Percentiles rank a stretch among this genome's conserved stretches.
Evolutionary conservation across 108 stramenopile genomes (phyloP).

Genomic region (Asterionellopsis glacialis): DNA sequence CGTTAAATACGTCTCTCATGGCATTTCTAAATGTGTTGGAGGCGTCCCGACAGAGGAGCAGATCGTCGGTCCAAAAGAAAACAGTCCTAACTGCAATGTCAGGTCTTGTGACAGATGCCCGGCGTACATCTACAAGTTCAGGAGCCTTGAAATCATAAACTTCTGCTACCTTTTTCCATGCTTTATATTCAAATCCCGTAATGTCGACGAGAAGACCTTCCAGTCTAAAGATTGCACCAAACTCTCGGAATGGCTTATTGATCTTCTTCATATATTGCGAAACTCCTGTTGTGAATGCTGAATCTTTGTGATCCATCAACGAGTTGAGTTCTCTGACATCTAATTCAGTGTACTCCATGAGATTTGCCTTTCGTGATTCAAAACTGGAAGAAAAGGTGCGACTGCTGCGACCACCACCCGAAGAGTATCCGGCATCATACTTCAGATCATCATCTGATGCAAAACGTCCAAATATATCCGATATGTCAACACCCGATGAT

Average conservation of each 20-base stretch:
- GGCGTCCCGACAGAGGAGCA: slow-evolving; percentile 34
- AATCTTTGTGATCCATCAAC: slow-evolving; percentile 56
- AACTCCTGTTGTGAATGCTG: slow-evolving; percentile 49
- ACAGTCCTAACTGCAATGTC: slow-evolving; percentile 52
- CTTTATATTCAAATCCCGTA: slow-evolving; percentile 54
- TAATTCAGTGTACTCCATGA: slow-evolving; percentile 62
- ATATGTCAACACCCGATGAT: neutral
- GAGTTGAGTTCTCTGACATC: slow-evolving; percentile 52
- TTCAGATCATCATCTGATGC: slow-evolving; percentile 33
- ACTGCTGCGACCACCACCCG: neutral
- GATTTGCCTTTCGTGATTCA: slow-evolving; percentile 46
- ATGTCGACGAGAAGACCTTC: slow-evolving; percentile 76
- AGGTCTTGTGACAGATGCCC: slow-evolving; percentile 54
- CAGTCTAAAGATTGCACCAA: slow-evolving; percentile 72
- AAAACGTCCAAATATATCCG: slow-evolving; percentile 25
- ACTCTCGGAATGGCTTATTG: slow-evolving; percentile 71
- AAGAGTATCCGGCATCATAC: slow-evolving; percentile 19
- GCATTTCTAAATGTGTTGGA: slow-evolving; percentile 27
- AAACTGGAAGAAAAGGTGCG: slow-evolving; percentile 36
- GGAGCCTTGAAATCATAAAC: slow-evolving; percentile 35
- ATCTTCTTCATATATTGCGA: slow-evolving; percentile 53
- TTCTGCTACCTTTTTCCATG: slow-evolving; percentile 69
- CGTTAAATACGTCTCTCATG: slow-evolving; percentile 46
- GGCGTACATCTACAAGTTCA: slow-evolving; percentile 37
- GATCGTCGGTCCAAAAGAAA: slow-evolving; percentile 65